Evolutionary conservation across 768 basidiomycete species (phyloP), one percentile per base, ranked within the genome.

Genomic region (Mycena galopus): DNA sequence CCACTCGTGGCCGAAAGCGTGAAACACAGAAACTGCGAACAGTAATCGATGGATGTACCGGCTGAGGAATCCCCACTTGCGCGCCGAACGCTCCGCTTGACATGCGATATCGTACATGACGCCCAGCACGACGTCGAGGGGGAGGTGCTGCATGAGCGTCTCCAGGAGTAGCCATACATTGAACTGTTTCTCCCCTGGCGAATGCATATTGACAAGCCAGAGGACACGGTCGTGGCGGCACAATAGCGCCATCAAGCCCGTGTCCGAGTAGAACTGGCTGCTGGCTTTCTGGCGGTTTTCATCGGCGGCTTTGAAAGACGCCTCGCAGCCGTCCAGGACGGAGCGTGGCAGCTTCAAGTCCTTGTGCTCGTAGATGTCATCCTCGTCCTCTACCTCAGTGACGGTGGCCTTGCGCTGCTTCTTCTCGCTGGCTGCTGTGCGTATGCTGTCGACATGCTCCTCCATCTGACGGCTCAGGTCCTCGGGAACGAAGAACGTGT

Each of bases 191-290:
- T 56, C 30, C 17, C 55, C 55, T 3, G 55, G 30, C 16, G 30
- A 32, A 21, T 78, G 77, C 71, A 86, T 83, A 60, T 86, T 85
- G 37, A 77, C 82, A 2, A 85, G 57, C 68, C 79, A 84, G 0
- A 85, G 53, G 0, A 79, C 78, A 4, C 77, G 73, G 58, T 85
- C 81, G 71, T 84, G 84, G 0, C 77, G 67, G 66, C 84, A 86
- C 0, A 84, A 72, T 0, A 85, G 67, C 0, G 78, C 82, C 83
- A 86, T 84, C 14, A 85, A 73, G 6, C 25, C 60, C 0, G 60
- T 62, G 42, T 62, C 60, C 27, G 44, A 39, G 25, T 29, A 30
- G 23, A 42, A 27, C 25, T 39, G 16, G 2, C 42, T 62, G 39
- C 60, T 62, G 21, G 39, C 39, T 27, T 63, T 63, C 27, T 27